phyloP scores from a whole-genome alignment of 768 basidiomycete species.

The Trametopsis cervina region DNA sequence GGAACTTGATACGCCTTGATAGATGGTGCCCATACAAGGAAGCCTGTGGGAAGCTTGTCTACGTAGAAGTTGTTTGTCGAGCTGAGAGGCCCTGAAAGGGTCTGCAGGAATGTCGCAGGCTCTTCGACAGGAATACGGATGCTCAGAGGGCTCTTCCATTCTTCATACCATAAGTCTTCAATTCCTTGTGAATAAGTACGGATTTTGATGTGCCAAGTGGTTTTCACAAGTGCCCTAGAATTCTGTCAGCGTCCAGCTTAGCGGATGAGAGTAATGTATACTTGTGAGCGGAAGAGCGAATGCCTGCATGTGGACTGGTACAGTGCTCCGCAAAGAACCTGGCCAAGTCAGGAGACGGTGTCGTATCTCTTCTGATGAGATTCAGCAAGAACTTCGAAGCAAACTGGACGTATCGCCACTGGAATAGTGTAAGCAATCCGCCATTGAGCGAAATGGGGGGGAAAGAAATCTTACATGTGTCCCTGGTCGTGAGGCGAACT shows the following conservation, averaged over 20 bases:
- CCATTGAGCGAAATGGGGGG: neutral
- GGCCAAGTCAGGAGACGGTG: constrained; percentile 45
- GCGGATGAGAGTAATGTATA: constrained; percentile 28
- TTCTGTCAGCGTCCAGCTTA: too few relatives aligned
- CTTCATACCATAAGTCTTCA: constrained; percentile 67
- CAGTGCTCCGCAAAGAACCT: constrained; percentile 60
- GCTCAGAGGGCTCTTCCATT: constrained; percentile 61
- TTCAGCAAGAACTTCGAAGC: constrained; percentile 54
- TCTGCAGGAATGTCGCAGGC: constrained; percentile 41
- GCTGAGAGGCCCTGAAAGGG: constrained; percentile 26
- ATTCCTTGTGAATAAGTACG: constrained; percentile 59
- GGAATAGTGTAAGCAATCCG: constrained; percentile 9
- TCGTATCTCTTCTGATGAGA: constrained; percentile 57
- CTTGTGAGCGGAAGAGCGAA: constrained; percentile 61
- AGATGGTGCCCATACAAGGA: constrained; percentile 62
- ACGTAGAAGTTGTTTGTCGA: constrained; percentile 37
- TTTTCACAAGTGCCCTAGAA: constrained; percentile 63
- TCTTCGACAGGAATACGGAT: constrained; percentile 39
- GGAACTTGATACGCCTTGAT: constrained; percentile 53
- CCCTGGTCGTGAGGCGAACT: constrained; percentile 49
- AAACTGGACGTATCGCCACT: constrained; percentile 83
- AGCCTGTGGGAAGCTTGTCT: constrained; percentile 75
- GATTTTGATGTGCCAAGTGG: constrained; percentile 66
- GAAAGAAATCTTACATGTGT: constrained; percentile 62
- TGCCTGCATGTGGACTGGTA: constrained; percentile 65